A percentile compares a stretch with the other conserved stretches of the same genome.
These are phyloP conservation scores for Abortiporus biennis DNA, from an alignment of 1,284 basidiomycete genomes.

Conservation along the genomic window DNA sequence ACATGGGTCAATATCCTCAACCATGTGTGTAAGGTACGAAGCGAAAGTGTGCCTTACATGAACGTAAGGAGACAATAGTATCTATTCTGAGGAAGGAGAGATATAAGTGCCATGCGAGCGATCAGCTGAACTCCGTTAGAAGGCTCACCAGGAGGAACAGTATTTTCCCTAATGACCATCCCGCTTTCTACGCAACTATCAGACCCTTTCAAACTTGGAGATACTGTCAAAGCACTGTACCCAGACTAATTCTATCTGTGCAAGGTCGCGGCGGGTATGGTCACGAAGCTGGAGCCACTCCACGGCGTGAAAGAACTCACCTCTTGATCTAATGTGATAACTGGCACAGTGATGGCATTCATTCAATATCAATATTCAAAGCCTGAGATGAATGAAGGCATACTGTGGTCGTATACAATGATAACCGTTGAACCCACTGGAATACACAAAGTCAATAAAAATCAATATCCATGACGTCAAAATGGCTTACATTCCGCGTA, in stretches of 20 bases:
- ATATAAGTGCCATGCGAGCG: not conserved
- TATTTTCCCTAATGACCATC: slow-evolving; percentile 45
- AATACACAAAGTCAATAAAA: not conserved
- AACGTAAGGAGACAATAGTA: slow-evolving; percentile 4
- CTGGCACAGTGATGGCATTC: slow-evolving; percentile 22
- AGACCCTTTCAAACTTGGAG: slow-evolving; percentile 1
- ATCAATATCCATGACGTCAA: not conserved
- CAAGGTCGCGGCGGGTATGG: too few species aligned
- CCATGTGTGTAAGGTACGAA: not conserved
- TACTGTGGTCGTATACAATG: slow-evolving; percentile 48
- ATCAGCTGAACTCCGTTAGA: not conserved
- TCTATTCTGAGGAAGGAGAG: slow-evolving; percentile 4
- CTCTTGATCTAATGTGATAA: slow-evolving; percentile 47
- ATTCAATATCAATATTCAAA: not conserved
- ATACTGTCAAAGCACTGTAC: slow-evolving; percentile 22
- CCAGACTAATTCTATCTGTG: slow-evolving; percentile 48
- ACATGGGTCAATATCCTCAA: not conserved
- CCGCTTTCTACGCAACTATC: slow-evolving; percentile 29
- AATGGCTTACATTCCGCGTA: slow-evolving; percentile 8
- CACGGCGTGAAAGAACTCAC: slow-evolving; percentile 23
- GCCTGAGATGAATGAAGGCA: slow-evolving; percentile 13
- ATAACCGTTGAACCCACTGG: slow-evolving; percentile 43
- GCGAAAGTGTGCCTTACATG: slow-evolving; percentile 1
- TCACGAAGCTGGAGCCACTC: not conserved
- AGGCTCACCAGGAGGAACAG: slow-evolving; percentile 43